phyloP scores from a whole-genome alignment of 441 rosid species.

The Gossypium laxum region DNA sequence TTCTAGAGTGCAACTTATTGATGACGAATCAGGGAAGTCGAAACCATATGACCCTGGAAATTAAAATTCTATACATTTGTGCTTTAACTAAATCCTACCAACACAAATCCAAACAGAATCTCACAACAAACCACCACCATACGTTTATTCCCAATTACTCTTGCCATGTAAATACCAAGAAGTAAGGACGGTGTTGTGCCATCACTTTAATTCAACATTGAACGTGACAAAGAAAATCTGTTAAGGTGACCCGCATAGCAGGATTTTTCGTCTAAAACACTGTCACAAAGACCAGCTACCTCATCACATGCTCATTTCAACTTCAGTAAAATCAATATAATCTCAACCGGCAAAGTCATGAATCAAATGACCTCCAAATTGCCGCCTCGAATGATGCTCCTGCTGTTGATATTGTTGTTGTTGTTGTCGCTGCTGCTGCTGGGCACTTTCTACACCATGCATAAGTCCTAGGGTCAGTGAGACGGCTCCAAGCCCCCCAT shows the following conservation, averaged over 20 bases:
- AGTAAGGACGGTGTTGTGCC: not conserved
- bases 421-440: constrained; percentile 28
- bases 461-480: constrained; percentile 54
- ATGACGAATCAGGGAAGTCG: not conserved
- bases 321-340: not conserved
- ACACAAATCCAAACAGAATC: not conserved
- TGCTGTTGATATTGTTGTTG: constrained; percentile 28
- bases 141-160: not conserved
- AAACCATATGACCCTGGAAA: not conserved
- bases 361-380: constrained; percentile 40
- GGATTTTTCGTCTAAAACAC: not conserved
- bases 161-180: not conserved
- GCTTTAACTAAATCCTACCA: not conserved
- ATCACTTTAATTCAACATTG: not conserved
- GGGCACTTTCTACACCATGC: constrained; percentile 37
- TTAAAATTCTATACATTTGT: not conserved
- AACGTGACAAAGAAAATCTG: not conserved
- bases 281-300: not conserved
- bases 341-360: constrained; percentile 44
- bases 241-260: not conserved
- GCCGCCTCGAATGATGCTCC: constrained; percentile 31
- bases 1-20: not conserved
- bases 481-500: constrained; percentile 36
- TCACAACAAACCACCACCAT: not conserved
- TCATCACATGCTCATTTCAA: not conserved